A percentile compares a stretch with the other conserved stretches of the same genome.
phyloP scores from a whole-genome alignment of 1,284 basidiomycete genomes.

The Malassezia furfur region DNA sequence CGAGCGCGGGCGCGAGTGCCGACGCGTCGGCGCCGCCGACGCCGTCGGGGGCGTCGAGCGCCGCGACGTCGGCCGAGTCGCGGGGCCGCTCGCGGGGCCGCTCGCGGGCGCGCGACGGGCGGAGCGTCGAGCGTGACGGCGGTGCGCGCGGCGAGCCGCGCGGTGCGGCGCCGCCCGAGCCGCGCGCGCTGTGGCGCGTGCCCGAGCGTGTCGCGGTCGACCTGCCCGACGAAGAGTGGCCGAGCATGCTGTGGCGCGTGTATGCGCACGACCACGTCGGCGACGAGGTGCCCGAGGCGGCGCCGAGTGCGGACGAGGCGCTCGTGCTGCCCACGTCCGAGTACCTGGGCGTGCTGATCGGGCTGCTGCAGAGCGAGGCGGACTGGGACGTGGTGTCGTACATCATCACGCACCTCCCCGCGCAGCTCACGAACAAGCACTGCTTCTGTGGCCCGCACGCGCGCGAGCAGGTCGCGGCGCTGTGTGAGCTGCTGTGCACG shows the following conservation, averaged over 20 bases:
- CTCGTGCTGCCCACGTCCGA: constrained; percentile 62
- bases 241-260: constrained; percentile 53
- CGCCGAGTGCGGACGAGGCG: constrained; percentile 9
- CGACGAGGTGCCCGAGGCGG: constrained; percentile 47
- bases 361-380: constrained; percentile 64
- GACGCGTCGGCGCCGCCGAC: background rate
- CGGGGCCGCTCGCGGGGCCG: background rate
- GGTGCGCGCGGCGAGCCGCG: background rate
- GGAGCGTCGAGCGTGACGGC: background rate
- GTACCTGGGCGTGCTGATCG: constrained; percentile 63
- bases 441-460: constrained; percentile 84
- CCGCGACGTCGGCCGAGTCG: background rate
- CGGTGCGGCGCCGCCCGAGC: background rate
- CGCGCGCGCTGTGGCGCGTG: constrained; percentile 59
- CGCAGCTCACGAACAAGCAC: constrained; percentile 89
- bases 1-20: constrained; percentile 11
- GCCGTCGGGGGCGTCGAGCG: too few relatives aligned
- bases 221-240: constrained; percentile 49
- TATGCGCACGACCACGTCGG: constrained; percentile 47
- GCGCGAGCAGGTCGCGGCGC: constrained; percentile 57
- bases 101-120: background rate
- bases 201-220: constrained; percentile 68
- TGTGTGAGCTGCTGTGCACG: constrained; percentile 64
- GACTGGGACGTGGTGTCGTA: constrained; percentile 95
- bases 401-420: constrained; percentile 77